A percentile compares a stretch with the other conserved stretches of the same genome.
phyloP scores from a whole-genome alignment of 768 basidiomycete genomes.

The Collybia nuda region DNA sequence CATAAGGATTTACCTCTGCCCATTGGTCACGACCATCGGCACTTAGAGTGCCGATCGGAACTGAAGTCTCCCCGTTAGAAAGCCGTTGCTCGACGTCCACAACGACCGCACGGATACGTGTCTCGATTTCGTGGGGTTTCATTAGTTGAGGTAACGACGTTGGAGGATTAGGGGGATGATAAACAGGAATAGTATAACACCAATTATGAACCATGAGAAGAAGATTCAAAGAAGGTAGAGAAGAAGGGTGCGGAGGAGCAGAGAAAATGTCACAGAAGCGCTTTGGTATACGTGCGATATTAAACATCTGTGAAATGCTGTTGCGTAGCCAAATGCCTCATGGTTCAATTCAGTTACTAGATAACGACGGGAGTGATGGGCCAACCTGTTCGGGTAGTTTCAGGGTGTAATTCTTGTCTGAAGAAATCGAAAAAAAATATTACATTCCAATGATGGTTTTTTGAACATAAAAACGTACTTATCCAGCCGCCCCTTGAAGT shows the following conservation, averaged over 20 bases:
- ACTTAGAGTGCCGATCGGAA: slow-evolving; percentile 69
- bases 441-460: background rate
- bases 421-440: slow-evolving; percentile 9
- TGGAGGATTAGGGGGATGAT: slow-evolving; percentile 35
- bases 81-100: slow-evolving; percentile 58
- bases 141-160: slow-evolving; percentile 26
- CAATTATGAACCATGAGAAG: slow-evolving; percentile 75
- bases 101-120: slow-evolving; percentile 42
- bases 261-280: slow-evolving; percentile 64
- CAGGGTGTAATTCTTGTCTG: slow-evolving; percentile 70
- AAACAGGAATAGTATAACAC: slow-evolving; percentile 76
- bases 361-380: background rate
- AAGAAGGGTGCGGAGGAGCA: slow-evolving; percentile 38
- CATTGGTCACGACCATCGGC: slow-evolving; percentile 82
- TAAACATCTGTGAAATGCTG: slow-evolving; percentile 65
- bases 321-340: slow-evolving; percentile 66
- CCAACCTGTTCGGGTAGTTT: slow-evolving; percentile 70
- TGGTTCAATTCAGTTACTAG: background rate
- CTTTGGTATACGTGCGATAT: slow-evolving; percentile 74
- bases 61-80: slow-evolving; percentile 51
- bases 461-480: slow-evolving; percentile 37
- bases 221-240: slow-evolving; percentile 55
- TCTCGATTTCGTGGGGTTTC: slow-evolving; percentile 39
- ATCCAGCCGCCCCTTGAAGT: slow-evolving; percentile 67
- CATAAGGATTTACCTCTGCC: slow-evolving; percentile 58